These are phyloP conservation scores for Theobroma cacao DNA, from an alignment of 345 rosid species.

Conservation along the genomic window DNA sequence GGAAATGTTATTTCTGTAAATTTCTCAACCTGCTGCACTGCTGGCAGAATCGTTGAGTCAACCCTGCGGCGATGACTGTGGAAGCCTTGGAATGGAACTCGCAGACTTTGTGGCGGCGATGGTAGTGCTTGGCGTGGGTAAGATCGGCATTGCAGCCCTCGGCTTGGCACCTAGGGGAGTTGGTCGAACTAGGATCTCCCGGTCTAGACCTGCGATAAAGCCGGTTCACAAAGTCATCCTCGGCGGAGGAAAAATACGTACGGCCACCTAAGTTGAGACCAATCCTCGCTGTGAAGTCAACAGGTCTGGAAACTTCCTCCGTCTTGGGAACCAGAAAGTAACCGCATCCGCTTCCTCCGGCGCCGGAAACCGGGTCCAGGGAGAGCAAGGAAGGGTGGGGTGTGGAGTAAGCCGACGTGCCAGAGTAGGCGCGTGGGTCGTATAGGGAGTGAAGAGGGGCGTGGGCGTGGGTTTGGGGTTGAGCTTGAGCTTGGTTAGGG, in stretches of 20 bases:
- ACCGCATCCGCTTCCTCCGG: constrained; percentile 27
- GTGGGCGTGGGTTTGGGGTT: constrained; percentile 14
- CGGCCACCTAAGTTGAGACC: constrained; percentile 92
- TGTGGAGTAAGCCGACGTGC: constrained; percentile 32
- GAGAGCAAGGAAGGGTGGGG: constrained; percentile 41
- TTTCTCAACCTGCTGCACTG: constrained; percentile 93
- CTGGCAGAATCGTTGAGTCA: constrained; percentile 98
- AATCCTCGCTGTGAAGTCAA: constrained; percentile 60
- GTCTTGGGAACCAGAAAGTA: constrained; percentile 64
- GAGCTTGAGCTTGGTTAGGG: constrained; percentile 37
- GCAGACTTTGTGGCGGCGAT: constrained; percentile 95
- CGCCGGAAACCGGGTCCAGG: constrained; percentile 30
- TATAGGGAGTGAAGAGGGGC: constrained; percentile 25
- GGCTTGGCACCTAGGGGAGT: constrained; percentile 82
- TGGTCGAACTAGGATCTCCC: constrained; percentile 48
- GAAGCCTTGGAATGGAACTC: constrained; percentile 97
- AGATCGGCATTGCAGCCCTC: constrained; percentile 98
- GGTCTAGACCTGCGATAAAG: constrained; percentile 80
- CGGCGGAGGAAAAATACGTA: constrained; percentile 87
- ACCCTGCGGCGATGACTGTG: constrained; percentile 78
- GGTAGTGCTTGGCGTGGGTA: constrained; percentile 91
- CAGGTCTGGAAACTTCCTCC: constrained; percentile 54
- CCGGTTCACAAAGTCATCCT: constrained; percentile 85
- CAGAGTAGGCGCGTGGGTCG: constrained; percentile 51
- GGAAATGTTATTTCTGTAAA: constrained; percentile 29